Evolutionary conservation across 2,329 filamentous ascomycete genomes (phyloP), one percentile per base, ranked within the genome.

Genomic region (Paraphaeosphaeria minitans): DNA sequence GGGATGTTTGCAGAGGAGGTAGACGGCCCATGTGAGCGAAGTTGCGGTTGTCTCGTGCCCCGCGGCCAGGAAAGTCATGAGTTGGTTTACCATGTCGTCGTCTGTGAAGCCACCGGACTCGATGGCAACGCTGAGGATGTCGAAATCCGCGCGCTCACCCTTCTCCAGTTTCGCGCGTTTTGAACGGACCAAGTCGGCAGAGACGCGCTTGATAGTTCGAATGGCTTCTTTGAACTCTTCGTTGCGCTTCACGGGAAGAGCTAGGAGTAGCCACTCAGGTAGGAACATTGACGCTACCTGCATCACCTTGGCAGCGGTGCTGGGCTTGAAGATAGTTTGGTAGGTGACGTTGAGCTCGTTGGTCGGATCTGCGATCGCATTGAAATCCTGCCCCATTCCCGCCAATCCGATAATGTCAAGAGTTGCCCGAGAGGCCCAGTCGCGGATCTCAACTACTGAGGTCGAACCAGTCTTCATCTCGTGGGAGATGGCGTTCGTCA

Each of bases 11-110:
- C 80, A 81, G 1, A 87, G 76, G 3, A 82, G 75, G 67, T 84
- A 85, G 35, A 82, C 77, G 12, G 83, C 80, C 83, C 84, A 86
- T 35, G 80, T 81, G 57, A 85, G 73, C 19, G 83, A 79, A 14
- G 77, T 79, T 1, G 84, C 82, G 8, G 84, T 86, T 0, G 84
- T 87, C 74, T 86, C 84, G 62, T 87, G 81, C 43, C 80, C 82
- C 0, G 92, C 92, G 0, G 89, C 89, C 5, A 96, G 84, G 79
- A 96, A 95, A 0, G 91, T 96, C 91, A 96, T 95, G 72, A 95
- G 85, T 77, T 96, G 92, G 74, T 95, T 90, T 37, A 92, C 85
- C n/a, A 96, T 84, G 60, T 92, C 87, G 50, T 92, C 89, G 62
- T 95, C 91, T 13, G 79, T 84, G 77, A 96, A 95, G 6, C 82